Evolutionary conservation across 2,329 filamentous ascomycete species (phyloP), one percentile per base, ranked within the genome.

Genomic region (Xylariaceae sp.): DNA sequence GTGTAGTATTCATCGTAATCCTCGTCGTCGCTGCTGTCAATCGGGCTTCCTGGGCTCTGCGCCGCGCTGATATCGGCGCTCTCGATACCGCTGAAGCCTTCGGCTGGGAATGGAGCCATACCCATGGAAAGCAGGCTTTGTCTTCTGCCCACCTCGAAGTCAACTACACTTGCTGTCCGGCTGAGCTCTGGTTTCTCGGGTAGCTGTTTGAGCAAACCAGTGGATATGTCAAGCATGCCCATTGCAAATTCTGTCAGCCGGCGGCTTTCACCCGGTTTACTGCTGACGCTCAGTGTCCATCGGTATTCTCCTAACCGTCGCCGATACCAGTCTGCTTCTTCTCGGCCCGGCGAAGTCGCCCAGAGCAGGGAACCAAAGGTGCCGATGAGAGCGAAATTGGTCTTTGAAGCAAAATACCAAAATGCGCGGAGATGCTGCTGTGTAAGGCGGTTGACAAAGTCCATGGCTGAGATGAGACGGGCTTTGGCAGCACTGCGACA

Each of bases 401-500:
- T 88, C 62, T 90, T 89, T 38, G 86, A 89, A 2, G 88, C 85
- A 64, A 91, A 92, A 65, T 88, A 91, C 92, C 92, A 97, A 71
- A 96, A 96, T 0, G 89, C 82, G n/a, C 86, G 83, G 30, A 96
- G 78, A 62, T 97, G 91, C 33, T 85, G 82, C 0, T 90, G 89
- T 40, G 87, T 90, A 31, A 97, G 80, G 0, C 92, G 86, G 70
- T 96, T 96, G 61, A 96, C 90, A 69, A 96, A 96, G 67, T 97
- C 92, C 88, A 97, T 95, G 56, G 91, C 90, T 18, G 89, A 95
- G 64, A 96, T 96, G 32, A 97, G 79, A 6, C 92, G 86, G 0
- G 92, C 95, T 68, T 96, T 96, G 46, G 92, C 92, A 4, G 92
- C 92, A 49, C 86, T 91, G 46, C 92, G 90, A 69, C 91, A 96